Evolutionary conservation across 148 eudicot genomes (phyloP).

Genomic region (Rhododendron griersonianum): DNA sequence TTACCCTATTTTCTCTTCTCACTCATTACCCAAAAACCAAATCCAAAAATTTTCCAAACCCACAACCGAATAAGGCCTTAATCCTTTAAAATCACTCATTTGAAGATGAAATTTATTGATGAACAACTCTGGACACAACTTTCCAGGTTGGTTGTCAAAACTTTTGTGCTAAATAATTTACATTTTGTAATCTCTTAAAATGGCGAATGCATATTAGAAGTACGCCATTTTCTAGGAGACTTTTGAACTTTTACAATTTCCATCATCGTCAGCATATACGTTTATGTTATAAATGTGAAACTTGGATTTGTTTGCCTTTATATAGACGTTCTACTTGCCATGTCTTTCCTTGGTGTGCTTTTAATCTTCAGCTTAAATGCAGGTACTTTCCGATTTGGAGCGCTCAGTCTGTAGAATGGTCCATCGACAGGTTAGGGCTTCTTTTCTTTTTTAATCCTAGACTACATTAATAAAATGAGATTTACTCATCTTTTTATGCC

Average conservation of each 20-base stretch:
- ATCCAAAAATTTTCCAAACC: too few species aligned
- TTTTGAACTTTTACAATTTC: background rate
- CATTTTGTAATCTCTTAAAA: background rate
- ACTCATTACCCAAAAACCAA: too few species aligned
- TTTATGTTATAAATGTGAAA: background rate
- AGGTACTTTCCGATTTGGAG: conserved; percentile 99
- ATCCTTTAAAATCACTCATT: background rate
- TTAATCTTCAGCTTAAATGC: conserved; percentile 17
- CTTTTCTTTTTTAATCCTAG: background rate
- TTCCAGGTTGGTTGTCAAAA: background rate
- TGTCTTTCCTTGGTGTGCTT: background rate
- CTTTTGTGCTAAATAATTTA: background rate
- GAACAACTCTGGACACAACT: background rate
- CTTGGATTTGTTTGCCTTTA: background rate
- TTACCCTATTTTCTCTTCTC: too few species aligned
- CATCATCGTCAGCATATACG: background rate
- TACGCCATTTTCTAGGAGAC: background rate
- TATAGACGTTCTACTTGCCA: background rate
- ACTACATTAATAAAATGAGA: background rate
- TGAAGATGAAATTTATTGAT: background rate
- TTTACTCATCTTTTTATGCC: background rate
- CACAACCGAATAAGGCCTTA: too few species aligned
- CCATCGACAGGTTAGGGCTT: conserved; percentile 74
- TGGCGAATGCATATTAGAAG: background rate
- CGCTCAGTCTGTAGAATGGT: conserved; percentile 98